Base-by-base conservation (phyloP, 2,329 filamentous ascomycete species). In the Rhinocladiella similis region DNA sequence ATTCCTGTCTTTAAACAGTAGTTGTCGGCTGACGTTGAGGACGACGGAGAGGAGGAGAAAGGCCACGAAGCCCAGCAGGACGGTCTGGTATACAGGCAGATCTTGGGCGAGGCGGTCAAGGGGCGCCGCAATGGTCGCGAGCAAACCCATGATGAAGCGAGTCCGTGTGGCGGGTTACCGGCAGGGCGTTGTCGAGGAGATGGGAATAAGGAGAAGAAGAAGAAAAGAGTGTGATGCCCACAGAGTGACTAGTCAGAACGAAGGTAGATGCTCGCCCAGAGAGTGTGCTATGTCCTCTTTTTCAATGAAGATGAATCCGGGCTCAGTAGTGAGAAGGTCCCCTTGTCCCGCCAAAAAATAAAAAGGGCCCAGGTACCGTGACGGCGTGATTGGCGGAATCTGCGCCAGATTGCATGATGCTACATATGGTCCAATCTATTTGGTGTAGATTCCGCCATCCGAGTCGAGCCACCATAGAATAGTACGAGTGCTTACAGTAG, bases 1-100 rank as follows among this genome's bases (percentile, higher is more conserved):
- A 71, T 91, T 89, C 50, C 88, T 83, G 66, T 91, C 93, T 76
- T 84, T 89, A 77, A 91, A 85, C 60, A 97, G 77, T 54, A 95
- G 66, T 75, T 97, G 93, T 62, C 80, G 80, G 65, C 90, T 69
- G 63, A 97, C 86, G 73, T 97, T 97, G 77, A 92, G 68, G 57
- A 89, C 70, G 54, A 97, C 82, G 16, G 85, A 73, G 42, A 83
- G 66, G 27, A 75, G 71, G 63, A 84, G 65, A 68, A 84, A 75
- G 63, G 76, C 73, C 64, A 74, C 66, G 57, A 80, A 65, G 49
- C 69, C 77, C 46, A 77, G 66, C 35, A 70, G 69, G 52, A 73
- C 67, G 52, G 83, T 68, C 46, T 77, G 72, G 69, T 75, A 78
- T 46, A 72, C 69, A 50, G 72, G 78, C 65, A 71, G 75, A 65